Evolutionary conservation across 768 basidiomycete species (phyloP).

Genomic region (Phanerochaete sordida): DNA sequence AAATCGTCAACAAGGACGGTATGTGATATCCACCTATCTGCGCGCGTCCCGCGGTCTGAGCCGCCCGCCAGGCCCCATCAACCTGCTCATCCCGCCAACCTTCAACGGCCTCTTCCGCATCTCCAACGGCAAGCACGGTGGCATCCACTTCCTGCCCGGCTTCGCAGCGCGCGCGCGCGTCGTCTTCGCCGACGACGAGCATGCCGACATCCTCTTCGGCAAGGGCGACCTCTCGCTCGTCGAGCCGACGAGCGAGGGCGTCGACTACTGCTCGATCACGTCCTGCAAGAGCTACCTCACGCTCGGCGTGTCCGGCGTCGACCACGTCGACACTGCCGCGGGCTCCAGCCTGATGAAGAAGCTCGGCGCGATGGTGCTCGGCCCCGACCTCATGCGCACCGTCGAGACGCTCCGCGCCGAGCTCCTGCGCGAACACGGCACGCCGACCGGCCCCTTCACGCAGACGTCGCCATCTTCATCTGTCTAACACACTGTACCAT

Average conservation of each 20-base stretch:
- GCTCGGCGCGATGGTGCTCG: conserved; percentile 11
- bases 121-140: neutral
- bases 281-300: conserved; percentile 8
- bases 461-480: too few relatives aligned
- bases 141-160: conserved; percentile 11
- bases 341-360: conserved; percentile 6
- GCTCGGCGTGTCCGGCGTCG: conserved; percentile 11
- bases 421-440: neutral
- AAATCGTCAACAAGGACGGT: conserved; percentile 10
- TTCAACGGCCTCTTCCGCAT: conserved; percentile 11
- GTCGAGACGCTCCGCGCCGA: conserved; percentile 2
- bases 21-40: neutral
- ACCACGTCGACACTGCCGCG: conserved; percentile 6
- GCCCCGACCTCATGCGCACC: conserved; percentile 11
- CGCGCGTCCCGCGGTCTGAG: neutral
- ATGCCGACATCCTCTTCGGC: conserved; percentile 13
- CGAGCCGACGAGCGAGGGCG: conserved; percentile 5
- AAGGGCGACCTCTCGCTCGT: neutral
- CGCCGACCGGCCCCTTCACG: neutral
- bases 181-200: conserved; percentile 11
- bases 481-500: neutral
- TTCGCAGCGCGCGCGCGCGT: conserved; percentile 11
- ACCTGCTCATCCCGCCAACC: conserved; percentile 11
- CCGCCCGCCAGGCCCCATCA: neutral
- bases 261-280: conserved; percentile 6